phyloP scores from a whole-genome alignment of 768 basidiomycete genomes.

The Trametes cingulata region DNA sequence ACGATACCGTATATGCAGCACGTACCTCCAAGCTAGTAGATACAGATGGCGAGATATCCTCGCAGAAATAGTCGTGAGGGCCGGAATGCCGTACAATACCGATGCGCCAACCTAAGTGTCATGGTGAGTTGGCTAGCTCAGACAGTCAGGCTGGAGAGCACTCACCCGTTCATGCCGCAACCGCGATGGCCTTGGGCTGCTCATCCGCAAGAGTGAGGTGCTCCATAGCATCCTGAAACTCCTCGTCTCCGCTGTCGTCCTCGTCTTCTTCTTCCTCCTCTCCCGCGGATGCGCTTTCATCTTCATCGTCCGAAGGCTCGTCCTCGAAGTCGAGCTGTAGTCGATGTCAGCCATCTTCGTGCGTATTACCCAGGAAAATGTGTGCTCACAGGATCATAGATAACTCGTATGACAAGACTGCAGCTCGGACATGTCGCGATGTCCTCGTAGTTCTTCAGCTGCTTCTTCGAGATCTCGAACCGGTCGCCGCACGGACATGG shows the following conservation, averaged over 20 bases:
- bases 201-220: constrained; percentile 51
- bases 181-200: constrained; percentile 27
- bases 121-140: background rate
- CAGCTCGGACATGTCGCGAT: constrained; percentile 97
- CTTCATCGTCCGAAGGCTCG: constrained; percentile 53
- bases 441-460: constrained; percentile 89
- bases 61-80: background rate
- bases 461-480: constrained; percentile 88
- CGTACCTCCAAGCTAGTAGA: constrained; percentile 15
- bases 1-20: background rate
- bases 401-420: constrained; percentile 86
- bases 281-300: constrained; percentile 17
- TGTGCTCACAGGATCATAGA: constrained; percentile 87
- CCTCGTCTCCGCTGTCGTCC: constrained; percentile 39
- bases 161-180: constrained; percentile 22
- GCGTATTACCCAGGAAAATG: too few relatives aligned
- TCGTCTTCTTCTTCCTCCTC: constrained; percentile 43
- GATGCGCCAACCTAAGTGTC: background rate
- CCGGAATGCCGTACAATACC: background rate
- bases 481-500: constrained; percentile 98
- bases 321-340: constrained; percentile 82
- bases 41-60: constrained; percentile 3
- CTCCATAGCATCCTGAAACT: constrained; percentile 69
- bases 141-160: background rate
- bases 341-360: background rate